Percentiles rank a stretch among this genome's conserved stretches.
phyloP scores from a whole-genome alignment of 2,329 filamentous ascomycete genomes.

The Lachnellula hyalina region DNA sequence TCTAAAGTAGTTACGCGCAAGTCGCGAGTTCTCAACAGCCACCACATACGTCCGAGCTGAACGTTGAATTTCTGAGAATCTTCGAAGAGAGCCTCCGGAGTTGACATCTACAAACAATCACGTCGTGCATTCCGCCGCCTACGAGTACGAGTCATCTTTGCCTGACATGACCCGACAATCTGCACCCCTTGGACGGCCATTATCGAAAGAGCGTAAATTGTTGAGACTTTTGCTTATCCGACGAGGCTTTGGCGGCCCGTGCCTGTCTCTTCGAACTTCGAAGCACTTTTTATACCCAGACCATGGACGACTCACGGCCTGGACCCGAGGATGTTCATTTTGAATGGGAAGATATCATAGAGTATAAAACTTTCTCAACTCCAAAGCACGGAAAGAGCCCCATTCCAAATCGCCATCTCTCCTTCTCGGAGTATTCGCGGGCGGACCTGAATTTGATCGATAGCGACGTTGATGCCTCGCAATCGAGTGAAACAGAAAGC shows the following conservation, averaged over 20 bases:
- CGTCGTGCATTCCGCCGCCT: too few species aligned
- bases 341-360: constrained; percentile 10
- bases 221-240: too few species aligned
- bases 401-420: neutral
- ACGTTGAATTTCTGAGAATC: too few species aligned
- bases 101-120: too few species aligned
- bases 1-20: too few species aligned
- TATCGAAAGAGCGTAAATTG: too few species aligned
- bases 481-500: constrained; percentile 5
- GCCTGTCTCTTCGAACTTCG: neutral
- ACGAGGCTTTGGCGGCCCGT: neutral
- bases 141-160: too few species aligned
- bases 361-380: neutral
- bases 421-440: neutral
- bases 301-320: constrained; percentile 9
- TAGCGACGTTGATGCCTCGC: neutral
- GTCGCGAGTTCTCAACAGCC: too few species aligned
- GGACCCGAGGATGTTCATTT: constrained; percentile 8
- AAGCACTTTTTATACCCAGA: neutral
- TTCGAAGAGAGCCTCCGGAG: too few species aligned
- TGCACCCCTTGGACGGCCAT: too few species aligned
- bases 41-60: too few species aligned
- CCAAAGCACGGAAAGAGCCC: neutral
- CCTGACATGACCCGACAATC: too few species aligned
- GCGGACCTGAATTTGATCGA: neutral